Evolutionary conservation across 2,329 filamentous ascomycete species (phyloP).

Genomic region (Rhynchosporium secalis): DNA sequence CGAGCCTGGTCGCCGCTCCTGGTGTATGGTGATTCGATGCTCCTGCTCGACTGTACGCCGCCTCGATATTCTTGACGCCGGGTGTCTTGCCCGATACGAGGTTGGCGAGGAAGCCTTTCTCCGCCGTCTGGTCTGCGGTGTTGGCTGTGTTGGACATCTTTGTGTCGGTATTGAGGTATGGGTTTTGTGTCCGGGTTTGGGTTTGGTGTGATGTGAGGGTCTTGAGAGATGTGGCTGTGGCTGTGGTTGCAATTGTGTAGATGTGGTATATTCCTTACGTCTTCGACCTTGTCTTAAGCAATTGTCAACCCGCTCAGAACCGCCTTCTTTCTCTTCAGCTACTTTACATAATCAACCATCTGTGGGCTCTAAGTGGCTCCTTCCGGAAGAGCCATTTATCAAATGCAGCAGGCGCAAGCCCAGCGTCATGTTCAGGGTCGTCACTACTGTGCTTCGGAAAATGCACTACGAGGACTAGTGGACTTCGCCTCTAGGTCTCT

Average conservation of each 20-base stretch:
- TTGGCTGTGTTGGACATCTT: constrained; percentile 22
- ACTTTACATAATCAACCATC: constrained; percentile 20
- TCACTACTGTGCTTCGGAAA: background rate
- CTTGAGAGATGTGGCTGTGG: background rate
- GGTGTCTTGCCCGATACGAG: constrained; percentile 23
- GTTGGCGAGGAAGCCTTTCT: constrained; percentile 7
- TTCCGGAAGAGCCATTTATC: background rate
- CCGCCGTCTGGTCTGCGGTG: constrained; percentile 8
- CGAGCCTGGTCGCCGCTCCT: constrained; percentile 27
- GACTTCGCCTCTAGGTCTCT: constrained; percentile 6
- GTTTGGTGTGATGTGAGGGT: background rate
- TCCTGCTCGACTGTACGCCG: constrained; percentile 30
- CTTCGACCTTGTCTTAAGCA: background rate
- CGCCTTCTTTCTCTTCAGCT: background rate
- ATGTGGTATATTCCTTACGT: background rate
- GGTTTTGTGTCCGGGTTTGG: too few species aligned
- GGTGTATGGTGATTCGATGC: constrained; percentile 30
- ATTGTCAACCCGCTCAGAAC: background rate
- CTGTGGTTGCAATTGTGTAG: background rate
- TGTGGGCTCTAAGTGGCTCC: background rate
- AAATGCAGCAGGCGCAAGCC: background rate
- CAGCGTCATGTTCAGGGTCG: constrained; percentile 21
- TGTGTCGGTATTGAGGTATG: background rate
- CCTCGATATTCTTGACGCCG: constrained; percentile 30
- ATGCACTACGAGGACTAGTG: constrained; percentile 18